Conservation (phyloP, 768 basidiomycete genomes). For the Myochromella boudieri region DNA sequence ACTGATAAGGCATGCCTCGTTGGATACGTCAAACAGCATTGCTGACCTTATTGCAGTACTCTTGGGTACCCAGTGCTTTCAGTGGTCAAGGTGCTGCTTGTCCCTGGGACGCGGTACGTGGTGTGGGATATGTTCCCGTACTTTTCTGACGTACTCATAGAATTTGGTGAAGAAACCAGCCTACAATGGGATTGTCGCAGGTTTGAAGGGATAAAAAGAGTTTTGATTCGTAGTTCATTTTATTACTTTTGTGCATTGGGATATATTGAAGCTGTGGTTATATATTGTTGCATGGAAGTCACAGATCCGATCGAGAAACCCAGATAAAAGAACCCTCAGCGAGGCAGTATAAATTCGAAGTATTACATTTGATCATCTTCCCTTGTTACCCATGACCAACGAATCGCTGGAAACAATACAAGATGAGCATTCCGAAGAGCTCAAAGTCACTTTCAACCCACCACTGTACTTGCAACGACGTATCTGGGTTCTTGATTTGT, state of each 20-base stretch:
- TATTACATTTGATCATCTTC: not conserved
- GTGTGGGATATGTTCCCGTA: not conserved
- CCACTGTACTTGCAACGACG: slow-evolving; percentile 66
- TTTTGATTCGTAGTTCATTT: no score
- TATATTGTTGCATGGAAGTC: no score
- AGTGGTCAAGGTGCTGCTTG: slow-evolving; percentile 36
- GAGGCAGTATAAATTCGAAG: not conserved
- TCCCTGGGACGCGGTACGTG: slow-evolving; percentile 20
- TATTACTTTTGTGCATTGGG: no score
- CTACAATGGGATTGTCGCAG: slow-evolving; percentile 43
- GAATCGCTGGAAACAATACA: slow-evolving; percentile 8
- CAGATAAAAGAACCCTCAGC: slow-evolving; percentile 2
- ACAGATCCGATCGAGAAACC: not conserved
- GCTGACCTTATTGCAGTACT: slow-evolving; percentile 23
- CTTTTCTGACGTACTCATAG: slow-evolving; percentile 18
- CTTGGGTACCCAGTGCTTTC: slow-evolving; percentile 42
- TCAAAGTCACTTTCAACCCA: slow-evolving; percentile 65
- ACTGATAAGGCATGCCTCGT: slow-evolving; percentile 34
- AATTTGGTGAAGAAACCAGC: slow-evolving; percentile 44
- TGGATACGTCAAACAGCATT: no score
- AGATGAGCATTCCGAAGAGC: slow-evolving; percentile 29
- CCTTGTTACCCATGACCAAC: slow-evolving; percentile 5
- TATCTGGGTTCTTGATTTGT: slow-evolving; percentile 66
- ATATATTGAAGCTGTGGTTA: no score
- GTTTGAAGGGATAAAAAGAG: slow-evolving; percentile 16